Evolutionary conservation across 2,329 filamentous ascomycete genomes (phyloP), one percentile per base, ranked within the genome.

Genomic region (Monosporascus ibericus): DNA sequence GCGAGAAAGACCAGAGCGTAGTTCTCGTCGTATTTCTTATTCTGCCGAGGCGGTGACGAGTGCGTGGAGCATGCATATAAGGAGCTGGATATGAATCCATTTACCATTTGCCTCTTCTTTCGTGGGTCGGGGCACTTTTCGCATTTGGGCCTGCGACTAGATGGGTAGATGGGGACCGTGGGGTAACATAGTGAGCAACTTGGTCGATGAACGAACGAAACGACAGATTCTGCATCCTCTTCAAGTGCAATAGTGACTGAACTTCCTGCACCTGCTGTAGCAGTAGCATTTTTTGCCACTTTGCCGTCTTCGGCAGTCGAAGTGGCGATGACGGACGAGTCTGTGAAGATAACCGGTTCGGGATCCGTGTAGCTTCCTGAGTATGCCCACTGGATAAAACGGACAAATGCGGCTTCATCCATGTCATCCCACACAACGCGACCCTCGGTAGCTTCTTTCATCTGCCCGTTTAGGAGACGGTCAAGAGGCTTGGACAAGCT

Each of bases 321-420:
- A 27, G 27, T 9, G 8, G 8, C 8, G 9, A 11, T 27, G 34
- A 34, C 6, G 11, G 50, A 34, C 5, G 37, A 1, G 9, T 49
- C 50, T 2, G 48, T 30, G 5, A 56, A 3, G 1, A 52, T 56
- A 1, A 48, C 50, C 4, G 55, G 53, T 8, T 55, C 48, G 4
- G 49, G 50, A 6, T 56, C 30, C 3, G 25, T 34, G 30, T 59
- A 59, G 8, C 30, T 39, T 8, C 40, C 15, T 1, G 50, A 50
- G 46, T 59, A 59, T 14, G 56, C 56, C 55, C 54, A 59, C 25
- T 55, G 44, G 3, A 30, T 25, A 20, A 58, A 56, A 1, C 50
- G 53, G 11, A 56, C 44, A 20, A 59, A 58, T 0, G 52, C 55
- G 5, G 53, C 27, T 24, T 56, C 52, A 4, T 59, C 57, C 11